Percentiles rank a stretch among this genome's conserved stretches.
Evolutionary conservation across 257 asterid species (phyloP).

Genomic region (Penstemon davidsonii): DNA sequence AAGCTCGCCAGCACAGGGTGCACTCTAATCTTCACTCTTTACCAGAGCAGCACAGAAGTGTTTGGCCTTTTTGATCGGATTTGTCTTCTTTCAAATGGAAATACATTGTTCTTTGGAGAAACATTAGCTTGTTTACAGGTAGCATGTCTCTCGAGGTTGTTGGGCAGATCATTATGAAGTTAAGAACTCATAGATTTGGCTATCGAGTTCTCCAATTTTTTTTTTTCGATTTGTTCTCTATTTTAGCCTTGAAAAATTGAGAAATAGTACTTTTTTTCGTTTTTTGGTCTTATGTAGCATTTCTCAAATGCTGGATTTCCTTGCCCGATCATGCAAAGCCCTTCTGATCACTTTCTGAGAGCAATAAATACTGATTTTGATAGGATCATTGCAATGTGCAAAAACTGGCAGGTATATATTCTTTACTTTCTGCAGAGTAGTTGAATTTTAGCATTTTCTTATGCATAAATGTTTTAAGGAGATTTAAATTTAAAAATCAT

Average conservation of each 20-base stretch:
- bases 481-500: conserved; percentile 7
- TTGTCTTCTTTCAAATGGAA: conserved; percentile 98
- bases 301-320: conserved; percentile 99
- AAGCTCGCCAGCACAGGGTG: conserved; percentile 98
- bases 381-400: conserved; percentile 97
- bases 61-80: conserved; percentile 98
- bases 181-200: not conserved
- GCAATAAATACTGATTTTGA: conserved; percentile 97
- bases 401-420: conserved; percentile 92
- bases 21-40: conserved; percentile 86
- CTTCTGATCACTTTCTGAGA: conserved; percentile 97
- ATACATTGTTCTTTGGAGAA: conserved; percentile 97
- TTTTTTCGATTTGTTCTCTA: not conserved
- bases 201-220: not conserved
- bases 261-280: conserved; percentile 13
- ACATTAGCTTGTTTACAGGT: conserved; percentile 99
- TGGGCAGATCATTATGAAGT: too few relatives aligned
- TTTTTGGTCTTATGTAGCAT: conserved; percentile 60
- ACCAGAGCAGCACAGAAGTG: conserved; percentile 99
- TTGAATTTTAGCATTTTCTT: conserved; percentile 17
- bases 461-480: not conserved
- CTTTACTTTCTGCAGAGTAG: conserved; percentile 7
- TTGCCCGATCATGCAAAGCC: conserved; percentile 99
- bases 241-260: conserved; percentile 10
- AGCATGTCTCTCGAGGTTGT: conserved; percentile 25